Base-by-base conservation (phyloP, 2,329 filamentous ascomycete species). In the Trichoderma simmonsii region DNA sequence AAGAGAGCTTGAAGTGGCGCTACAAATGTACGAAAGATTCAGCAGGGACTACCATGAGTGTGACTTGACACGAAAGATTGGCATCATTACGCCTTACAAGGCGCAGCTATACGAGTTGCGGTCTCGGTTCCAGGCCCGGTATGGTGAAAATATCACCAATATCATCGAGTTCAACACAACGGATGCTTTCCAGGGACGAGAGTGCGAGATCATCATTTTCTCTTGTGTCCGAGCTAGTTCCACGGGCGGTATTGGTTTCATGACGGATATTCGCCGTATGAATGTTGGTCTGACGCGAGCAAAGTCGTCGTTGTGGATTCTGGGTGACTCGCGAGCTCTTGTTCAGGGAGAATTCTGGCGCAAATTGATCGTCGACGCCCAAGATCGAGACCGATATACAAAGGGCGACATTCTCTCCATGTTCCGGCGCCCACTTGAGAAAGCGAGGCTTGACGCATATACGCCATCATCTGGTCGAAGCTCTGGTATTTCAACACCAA, bases 151-250 rank as follows among this genome's bases (percentile, higher is more conserved):
- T 0, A 94, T 99, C 75, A 87, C 91, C 28, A 91, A 92, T 36
- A 88, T 88, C 24, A 92, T 99, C 75, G 97, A 99, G 76, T 99
- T 99, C 87, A 99, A 99, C 81, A 99, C 96, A 0, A 99, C 96
- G 0, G 96, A 99, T 83, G 97, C 96, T 21, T 99, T 98, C 81
- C 94, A 99, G 81, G 96, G 96, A 74, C 91, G 97, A 76, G 96
- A 99, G 82, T 96, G 94, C 78, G 96, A 99, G 79, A 92, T 99
- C 74, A 98, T 99, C 81, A 98, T 99, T 75, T 99, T 99, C 84
- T 98, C 96, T 54, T 99, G 97, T 81, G 96, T 99, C 73, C 91
- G 96, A 83, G 95, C 96, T 26, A 95, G 92, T 34, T 89, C 93
- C n/a, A 93, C 92, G 8, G 92, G 93, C n/a, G 94, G 95, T 77